Percentiles rank a stretch among this genome's conserved stretches.
Evolutionary conservation across 331 rosid genomes (phyloP).

Genomic region (Quercus phellos): DNA sequence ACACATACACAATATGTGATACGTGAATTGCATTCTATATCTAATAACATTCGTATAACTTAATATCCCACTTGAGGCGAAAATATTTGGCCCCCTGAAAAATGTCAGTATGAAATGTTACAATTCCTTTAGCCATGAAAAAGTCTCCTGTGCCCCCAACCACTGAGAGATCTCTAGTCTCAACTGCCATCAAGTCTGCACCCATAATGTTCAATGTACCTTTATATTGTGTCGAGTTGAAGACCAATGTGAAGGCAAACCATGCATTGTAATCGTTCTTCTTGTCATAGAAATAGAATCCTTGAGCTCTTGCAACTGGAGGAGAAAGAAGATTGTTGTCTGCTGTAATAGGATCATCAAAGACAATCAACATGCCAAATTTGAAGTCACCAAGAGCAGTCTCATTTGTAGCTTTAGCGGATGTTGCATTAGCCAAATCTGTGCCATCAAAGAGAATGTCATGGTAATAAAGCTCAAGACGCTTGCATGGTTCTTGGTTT

Average conservation of each 20-base stretch:
- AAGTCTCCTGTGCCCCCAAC: constrained; percentile 42
- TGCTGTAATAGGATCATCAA: constrained; percentile 29
- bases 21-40: not conserved
- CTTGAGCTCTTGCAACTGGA: constrained; percentile 25
- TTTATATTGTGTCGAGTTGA: constrained; percentile 28
- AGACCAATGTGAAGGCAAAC: constrained; percentile 29
- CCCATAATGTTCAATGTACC: constrained; percentile 33
- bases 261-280: constrained; percentile 32
- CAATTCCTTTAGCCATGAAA: constrained; percentile 38
- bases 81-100: constrained; percentile 18
- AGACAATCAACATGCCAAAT: constrained; percentile 29
- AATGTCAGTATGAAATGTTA: constrained; percentile 25
- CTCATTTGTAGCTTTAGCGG: constrained; percentile 4
- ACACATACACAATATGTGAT: too few species aligned
- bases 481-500: constrained; percentile 33
- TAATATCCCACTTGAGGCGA: constrained; percentile 35
- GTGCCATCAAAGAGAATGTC: constrained; percentile 28
- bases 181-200: constrained; percentile 17
- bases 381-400: constrained; percentile 3
- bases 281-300: constrained; percentile 41
- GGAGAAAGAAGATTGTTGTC: constrained; percentile 23
- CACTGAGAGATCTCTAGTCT: constrained; percentile 39
- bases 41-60: constrained; percentile 29
- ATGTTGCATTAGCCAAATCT: constrained; percentile 23
- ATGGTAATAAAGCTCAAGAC: constrained; percentile 34